Percentiles rank a stretch among this genome's conserved stretches.
Conservation (phyloP, 1,284 basidiomycete genomes). For the Puccinia coronata region DNA sequence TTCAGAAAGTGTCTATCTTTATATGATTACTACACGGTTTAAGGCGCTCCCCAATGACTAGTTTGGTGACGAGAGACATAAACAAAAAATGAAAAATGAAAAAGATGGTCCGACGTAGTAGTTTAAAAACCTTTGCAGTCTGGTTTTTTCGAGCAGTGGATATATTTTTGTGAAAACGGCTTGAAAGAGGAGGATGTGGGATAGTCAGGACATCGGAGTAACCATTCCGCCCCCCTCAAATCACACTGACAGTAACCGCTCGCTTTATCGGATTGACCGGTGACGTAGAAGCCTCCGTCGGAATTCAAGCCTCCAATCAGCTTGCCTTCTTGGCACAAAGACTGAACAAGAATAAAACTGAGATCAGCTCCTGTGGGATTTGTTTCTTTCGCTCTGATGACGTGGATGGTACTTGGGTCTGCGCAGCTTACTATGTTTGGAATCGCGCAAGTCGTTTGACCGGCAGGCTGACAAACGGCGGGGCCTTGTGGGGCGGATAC, state of each 20-base stretch:
- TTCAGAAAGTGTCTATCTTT: too few species aligned
- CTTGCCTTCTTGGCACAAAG: constrained; percentile 2
- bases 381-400: not conserved
- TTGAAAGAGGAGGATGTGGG: not conserved
- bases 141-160: not conserved
- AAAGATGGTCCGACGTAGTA: not conserved
- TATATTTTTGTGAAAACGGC: not conserved
- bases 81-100: too few species aligned
- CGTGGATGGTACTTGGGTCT: not conserved
- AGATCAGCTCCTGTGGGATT: not conserved
- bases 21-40: too few species aligned
- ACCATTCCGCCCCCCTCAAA: not conserved
- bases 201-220: constrained; percentile 1
- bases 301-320: not conserved
- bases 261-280: not conserved
- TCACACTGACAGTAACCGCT: constrained; percentile 2
- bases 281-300: not conserved
- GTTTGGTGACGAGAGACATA: too few species aligned
- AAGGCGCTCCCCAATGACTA: too few species aligned
- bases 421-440: not conserved
- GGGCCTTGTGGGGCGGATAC: not conserved
- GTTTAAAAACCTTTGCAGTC: not conserved
- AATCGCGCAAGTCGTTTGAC: not conserved
- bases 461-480: not conserved
- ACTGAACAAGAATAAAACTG: not conserved